Conservation (phyloP, 2,329 filamentous ascomycete species). For the Catunica adiposa region DNA sequence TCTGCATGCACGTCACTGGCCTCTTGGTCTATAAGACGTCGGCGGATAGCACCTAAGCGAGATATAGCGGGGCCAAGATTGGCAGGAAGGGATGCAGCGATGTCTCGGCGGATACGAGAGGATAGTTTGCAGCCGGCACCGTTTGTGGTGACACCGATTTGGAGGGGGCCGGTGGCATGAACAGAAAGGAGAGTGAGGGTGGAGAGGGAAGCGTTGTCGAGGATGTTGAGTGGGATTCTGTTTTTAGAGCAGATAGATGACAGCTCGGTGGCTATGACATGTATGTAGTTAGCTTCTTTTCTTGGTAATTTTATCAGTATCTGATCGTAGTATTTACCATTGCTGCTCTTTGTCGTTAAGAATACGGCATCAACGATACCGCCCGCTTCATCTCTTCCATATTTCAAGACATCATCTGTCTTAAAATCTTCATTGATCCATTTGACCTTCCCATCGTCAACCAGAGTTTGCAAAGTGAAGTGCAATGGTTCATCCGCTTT, state of each 20-base stretch:
- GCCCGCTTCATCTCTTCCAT: conserved; percentile 68
- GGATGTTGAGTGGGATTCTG: conserved; percentile 83
- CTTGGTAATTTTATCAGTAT: not conserved
- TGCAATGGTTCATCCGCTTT: conserved; percentile 28
- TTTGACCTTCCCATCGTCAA: conserved; percentile 48
- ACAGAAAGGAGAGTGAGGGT: conserved; percentile 82
- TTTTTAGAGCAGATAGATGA: conserved; percentile 59
- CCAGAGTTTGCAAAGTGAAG: conserved; percentile 40
- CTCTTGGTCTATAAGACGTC: conserved; percentile 59
- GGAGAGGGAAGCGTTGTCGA: conserved; percentile 72
- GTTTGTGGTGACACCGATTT: conserved; percentile 90
- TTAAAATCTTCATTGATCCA: conserved; percentile 52
- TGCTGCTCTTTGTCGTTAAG: conserved; percentile 26
- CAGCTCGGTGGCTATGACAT: conserved; percentile 41
- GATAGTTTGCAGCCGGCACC: conserved; percentile 89
- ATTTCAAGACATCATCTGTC: conserved; percentile 52
- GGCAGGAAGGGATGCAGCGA: conserved; percentile 60
- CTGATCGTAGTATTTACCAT: not conserved
- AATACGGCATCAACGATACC: conserved; percentile 81
- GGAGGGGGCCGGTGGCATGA: conserved; percentile 75
- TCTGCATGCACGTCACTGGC: conserved; percentile 23
- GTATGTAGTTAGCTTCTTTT: conserved; percentile 10
- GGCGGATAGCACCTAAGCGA: conserved; percentile 55
- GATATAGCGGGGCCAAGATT: conserved; percentile 63
- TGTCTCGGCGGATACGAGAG: conserved; percentile 72